Conservation (phyloP, 169 alveolate genomes). For the Miamiensis avidus region DNA sequence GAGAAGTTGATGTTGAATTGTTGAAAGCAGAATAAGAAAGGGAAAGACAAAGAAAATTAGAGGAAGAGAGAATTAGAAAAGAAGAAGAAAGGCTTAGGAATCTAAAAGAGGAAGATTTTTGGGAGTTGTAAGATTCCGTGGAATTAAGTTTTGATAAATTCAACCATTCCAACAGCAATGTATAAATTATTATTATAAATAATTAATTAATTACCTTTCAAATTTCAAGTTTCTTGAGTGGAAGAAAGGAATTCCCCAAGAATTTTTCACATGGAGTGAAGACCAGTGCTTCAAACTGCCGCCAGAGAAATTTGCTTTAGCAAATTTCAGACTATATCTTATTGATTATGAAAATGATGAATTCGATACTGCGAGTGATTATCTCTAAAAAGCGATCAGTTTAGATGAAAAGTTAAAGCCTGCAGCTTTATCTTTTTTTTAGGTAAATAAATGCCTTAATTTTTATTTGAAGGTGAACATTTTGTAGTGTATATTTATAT, state of each 20-base stretch:
- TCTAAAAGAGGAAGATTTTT: background rate
- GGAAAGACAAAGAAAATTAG: background rate
- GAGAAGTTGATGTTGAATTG: background rate
- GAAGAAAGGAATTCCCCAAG: background rate
- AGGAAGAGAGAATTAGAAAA: background rate
- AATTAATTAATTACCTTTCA: too few species aligned
- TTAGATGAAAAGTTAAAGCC: background rate
- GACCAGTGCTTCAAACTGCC: background rate
- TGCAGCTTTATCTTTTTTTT: background rate
- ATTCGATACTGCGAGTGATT: background rate
- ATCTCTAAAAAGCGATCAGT: background rate
- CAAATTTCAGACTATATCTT: background rate
- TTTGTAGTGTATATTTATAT: too few species aligned
- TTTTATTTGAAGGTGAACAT: too few species aligned
- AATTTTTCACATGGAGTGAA: background rate
- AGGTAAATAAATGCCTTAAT: background rate
- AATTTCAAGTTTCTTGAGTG: background rate
- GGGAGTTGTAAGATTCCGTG: background rate
- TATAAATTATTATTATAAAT: too few species aligned
- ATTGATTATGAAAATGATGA: background rate
- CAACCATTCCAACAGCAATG: background rate
- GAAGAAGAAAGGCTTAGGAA: background rate
- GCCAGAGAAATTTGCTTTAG: background rate
- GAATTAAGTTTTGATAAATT: background rate
- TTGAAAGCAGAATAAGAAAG: background rate